Percentiles rank a stretch among this genome's conserved stretches.
phyloP scores from a whole-genome alignment of 495 filamentous ascomycete genomes.

The Endocarpon pusillum region DNA sequence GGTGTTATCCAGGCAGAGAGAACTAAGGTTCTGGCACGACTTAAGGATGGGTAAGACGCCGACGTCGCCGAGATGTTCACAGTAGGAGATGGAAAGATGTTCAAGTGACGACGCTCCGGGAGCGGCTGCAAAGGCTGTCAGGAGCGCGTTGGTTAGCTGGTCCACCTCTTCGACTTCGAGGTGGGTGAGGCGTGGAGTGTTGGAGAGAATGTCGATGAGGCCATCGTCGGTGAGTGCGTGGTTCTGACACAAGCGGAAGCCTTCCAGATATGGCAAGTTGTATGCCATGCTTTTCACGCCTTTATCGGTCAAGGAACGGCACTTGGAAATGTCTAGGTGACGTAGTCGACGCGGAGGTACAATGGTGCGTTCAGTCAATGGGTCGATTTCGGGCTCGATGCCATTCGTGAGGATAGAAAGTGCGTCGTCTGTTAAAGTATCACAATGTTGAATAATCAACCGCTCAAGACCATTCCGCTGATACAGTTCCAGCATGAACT shows the following conservation, averaged over 20 bases:
- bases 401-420: constrained; percentile 61
- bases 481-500: constrained; percentile 56
- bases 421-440: constrained; percentile 48
- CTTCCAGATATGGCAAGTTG: constrained; percentile 65
- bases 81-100: constrained; percentile 79
- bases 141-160: constrained; percentile 52
- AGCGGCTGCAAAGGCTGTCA: constrained; percentile 55
- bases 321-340: constrained; percentile 74
- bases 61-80: constrained; percentile 64
- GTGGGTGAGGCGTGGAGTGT: constrained; percentile 60
- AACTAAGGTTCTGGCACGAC: constrained; percentile 46
- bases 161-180: constrained; percentile 79
- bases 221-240: constrained; percentile 52
- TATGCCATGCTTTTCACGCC: constrained; percentile 50
- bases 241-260: constrained; percentile 63
- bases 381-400: constrained; percentile 52
- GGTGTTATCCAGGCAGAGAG: constrained; percentile 86
- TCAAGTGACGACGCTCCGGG: constrained; percentile 53
- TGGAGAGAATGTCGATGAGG: constrained; percentile 54
- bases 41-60: constrained; percentile 78
- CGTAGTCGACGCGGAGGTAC: constrained; percentile 65
- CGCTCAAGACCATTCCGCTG: constrained; percentile 64
- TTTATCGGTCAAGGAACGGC: constrained; percentile 48
- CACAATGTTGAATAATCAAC: constrained; percentile 61
- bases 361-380: constrained; percentile 54